A percentile compares a stretch with the other conserved stretches of the same genome.
These are phyloP conservation scores for Metrosideros polymorpha DNA, from an alignment of 441 rosid species.

Conservation along the genomic window DNA sequence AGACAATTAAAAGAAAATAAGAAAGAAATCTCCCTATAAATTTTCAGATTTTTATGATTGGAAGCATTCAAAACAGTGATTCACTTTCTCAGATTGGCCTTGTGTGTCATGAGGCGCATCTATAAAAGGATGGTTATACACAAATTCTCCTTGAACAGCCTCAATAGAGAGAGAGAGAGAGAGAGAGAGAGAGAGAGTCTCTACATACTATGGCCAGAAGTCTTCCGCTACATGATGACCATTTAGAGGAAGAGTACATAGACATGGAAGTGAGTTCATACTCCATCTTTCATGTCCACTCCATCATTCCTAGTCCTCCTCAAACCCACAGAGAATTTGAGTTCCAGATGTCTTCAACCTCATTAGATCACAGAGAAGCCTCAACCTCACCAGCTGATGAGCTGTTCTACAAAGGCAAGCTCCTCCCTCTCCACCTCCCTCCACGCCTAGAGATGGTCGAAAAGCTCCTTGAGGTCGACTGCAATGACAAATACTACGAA, in stretches of 20 bases:
- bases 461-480: constrained; percentile 22
- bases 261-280: constrained; percentile 54
- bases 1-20: background rate
- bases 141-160: constrained; percentile 4
- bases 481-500: constrained; percentile 11
- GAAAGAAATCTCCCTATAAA: constrained; percentile 3
- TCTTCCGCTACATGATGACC: background rate
- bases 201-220: background rate
- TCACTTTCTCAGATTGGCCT: constrained; percentile 1
- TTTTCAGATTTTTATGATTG: constrained; percentile 21
- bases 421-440: constrained; percentile 70
- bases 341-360: constrained; percentile 50
- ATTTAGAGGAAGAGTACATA: constrained; percentile 45
- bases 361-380: constrained; percentile 24
- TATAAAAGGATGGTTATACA: constrained; percentile 19
- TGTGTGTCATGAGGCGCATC: constrained; percentile 7
- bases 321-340: constrained; percentile 44
- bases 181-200: background rate
- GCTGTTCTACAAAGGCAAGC: constrained; percentile 71
- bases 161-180: background rate
- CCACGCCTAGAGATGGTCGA: constrained; percentile 59
- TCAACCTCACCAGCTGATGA: constrained; percentile 68
- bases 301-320: constrained; percentile 21
- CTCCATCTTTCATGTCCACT: constrained; percentile 28
- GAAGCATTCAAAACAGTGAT: constrained; percentile 15